Evolutionary conservation across 257 asterid genomes (phyloP).

Genomic region (Nemophila menziesii): DNA sequence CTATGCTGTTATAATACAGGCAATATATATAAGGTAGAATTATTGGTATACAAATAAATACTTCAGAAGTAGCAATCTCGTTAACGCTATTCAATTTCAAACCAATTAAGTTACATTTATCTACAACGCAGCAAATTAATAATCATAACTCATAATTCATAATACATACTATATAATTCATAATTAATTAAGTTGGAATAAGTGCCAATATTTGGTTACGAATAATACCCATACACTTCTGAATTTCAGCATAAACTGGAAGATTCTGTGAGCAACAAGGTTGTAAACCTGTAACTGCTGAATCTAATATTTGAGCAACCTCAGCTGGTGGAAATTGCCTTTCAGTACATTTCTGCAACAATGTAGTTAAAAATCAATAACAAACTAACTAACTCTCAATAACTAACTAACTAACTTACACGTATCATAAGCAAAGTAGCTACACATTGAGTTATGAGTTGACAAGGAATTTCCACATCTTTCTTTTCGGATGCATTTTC

Average conservation of each 20-base stretch:
- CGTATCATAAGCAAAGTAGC: constrained; percentile 88
- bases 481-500: constrained; percentile 26
- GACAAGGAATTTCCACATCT: constrained; percentile 58
- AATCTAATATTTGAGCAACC: constrained; percentile 81
- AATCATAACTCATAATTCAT: too few relatives aligned
- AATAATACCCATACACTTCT: constrained; percentile 90
- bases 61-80: too few relatives aligned
- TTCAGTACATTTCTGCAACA: constrained; percentile 96
- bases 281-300: constrained; percentile 69
- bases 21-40: too few relatives aligned
- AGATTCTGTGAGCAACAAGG: constrained; percentile 73
- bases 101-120: not conserved
- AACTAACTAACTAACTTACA: too few relatives aligned
- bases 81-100: too few relatives aligned
- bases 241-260: constrained; percentile 72
- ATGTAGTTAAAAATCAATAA: constrained; percentile 6
- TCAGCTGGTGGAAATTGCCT: constrained; percentile 89
- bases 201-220: constrained; percentile 91
- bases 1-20: too few relatives aligned
- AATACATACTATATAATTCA: not conserved
- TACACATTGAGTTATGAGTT: constrained; percentile 66
- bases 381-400: not conserved
- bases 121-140: too few relatives aligned
- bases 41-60: too few relatives aligned
- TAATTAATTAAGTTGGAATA: constrained; percentile 51